Percentiles rank a stretch among this genome's conserved stretches.
These are phyloP conservation scores for Solanum lycopersicoides DNA, from an alignment of 257 asterid species.

Conservation along the genomic window DNA sequence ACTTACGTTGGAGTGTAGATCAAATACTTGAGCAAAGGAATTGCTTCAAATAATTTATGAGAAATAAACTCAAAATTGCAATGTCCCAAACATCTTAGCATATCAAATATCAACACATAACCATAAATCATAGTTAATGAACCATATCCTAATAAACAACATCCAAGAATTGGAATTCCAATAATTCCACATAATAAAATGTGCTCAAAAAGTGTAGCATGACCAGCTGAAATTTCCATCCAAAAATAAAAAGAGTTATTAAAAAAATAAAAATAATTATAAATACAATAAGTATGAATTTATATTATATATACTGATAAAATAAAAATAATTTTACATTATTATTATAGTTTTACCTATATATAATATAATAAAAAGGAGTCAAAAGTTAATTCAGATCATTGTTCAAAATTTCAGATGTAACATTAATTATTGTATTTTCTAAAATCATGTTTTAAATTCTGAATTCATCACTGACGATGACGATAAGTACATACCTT, in stretches of 20 bases:
- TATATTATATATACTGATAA: not conserved
- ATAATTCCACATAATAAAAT: conserved; percentile 39
- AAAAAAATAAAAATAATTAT: not conserved
- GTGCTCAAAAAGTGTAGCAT: conserved; percentile 71
- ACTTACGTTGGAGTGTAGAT: conserved; percentile 85
- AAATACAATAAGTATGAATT: not conserved
- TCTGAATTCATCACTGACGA: not conserved
- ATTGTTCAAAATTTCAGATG: not conserved
- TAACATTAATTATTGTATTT: not conserved
- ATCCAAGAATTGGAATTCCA: conserved; percentile 59
- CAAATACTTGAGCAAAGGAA: conserved; percentile 55
- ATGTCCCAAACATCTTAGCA: conserved; percentile 74
- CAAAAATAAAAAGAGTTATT: not conserved
- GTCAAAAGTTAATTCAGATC: not conserved
- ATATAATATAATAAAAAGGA: not conserved
- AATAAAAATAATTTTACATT: not conserved
- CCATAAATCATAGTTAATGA: conserved; percentile 57
- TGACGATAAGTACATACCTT: not conserved
- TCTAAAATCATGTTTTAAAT: not conserved
- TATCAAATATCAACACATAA: conserved; percentile 57
- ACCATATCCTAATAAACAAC: conserved; percentile 53
- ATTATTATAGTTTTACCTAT: not conserved
- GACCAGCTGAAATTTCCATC: conserved; percentile 54
- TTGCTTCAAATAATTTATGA: conserved; percentile 45
- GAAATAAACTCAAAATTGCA: conserved; percentile 74